Conservation (phyloP, 2,329 filamentous ascomycete genomes). For the Fusarium papillatum region DNA sequence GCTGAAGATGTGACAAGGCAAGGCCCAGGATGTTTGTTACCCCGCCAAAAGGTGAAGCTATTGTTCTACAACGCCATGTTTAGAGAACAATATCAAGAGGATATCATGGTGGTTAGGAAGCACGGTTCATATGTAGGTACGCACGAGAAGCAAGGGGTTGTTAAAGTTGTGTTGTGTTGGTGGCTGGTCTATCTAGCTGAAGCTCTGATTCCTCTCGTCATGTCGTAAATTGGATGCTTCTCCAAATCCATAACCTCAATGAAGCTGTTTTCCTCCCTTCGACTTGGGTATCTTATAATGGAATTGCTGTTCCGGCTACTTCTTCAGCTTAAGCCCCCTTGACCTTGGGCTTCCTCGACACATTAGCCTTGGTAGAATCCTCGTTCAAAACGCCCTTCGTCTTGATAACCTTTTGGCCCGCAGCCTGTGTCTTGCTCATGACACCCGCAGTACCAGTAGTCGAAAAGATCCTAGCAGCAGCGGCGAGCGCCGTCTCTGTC, state of each 20-base stretch:
- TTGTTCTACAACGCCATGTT: slow-evolving; percentile 29
- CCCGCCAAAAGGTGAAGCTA: slow-evolving; percentile 43
- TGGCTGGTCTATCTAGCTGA: slow-evolving; percentile 10
- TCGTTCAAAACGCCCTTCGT: slow-evolving; percentile 17
- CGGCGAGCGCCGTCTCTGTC: slow-evolving; percentile 8
- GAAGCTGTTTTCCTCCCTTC: not conserved
- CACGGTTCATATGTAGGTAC: not conserved
- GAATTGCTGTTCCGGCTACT: not conserved
- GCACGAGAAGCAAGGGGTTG: slow-evolving; percentile 4
- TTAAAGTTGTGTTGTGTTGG: slow-evolving; percentile 3
- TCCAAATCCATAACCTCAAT: slow-evolving; percentile 4
- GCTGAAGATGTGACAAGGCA: slow-evolving; percentile 21
- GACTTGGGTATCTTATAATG: not conserved
- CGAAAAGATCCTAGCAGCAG: slow-evolving; percentile 7
- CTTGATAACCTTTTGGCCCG: not conserved
- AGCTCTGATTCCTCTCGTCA: not conserved
- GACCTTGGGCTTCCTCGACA: slow-evolving; percentile 11
- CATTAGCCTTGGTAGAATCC: slow-evolving; percentile 21
- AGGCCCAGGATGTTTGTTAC: slow-evolving; percentile 27
- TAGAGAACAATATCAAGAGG: slow-evolving; percentile 33
- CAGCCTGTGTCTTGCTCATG: not conserved
- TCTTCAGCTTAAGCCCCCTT: slow-evolving; percentile 19
- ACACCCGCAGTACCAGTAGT: not conserved
- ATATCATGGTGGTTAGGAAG: not conserved
- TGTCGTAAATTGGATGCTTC: not conserved